Evolutionary conservation across 1,284 basidiomycete species (phyloP), one percentile per base, ranked within the genome.

Genomic region (Ceratobasidium sp.): DNA sequence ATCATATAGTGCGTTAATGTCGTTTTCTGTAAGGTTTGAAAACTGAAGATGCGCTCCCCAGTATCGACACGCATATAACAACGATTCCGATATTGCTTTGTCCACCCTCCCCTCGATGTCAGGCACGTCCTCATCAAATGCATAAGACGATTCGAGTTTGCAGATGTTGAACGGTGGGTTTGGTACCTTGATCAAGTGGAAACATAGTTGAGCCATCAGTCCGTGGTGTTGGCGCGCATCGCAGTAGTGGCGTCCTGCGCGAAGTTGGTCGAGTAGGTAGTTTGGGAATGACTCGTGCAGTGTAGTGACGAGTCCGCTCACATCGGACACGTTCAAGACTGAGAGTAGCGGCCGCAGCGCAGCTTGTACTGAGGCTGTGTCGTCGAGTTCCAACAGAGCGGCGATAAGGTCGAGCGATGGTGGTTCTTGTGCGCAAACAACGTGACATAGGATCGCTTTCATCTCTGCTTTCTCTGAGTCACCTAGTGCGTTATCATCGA

Each of bases 221-320:
- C n/a, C 22, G 19, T 64, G n/a, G 39, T 49, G 43, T 14, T 19
- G 22, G 7, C 8, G 8, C 3, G 41, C 11, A 22, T 64, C 41
- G 43, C 62, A 64, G 24, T 48, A 46, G 46, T 24, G 29, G 2
- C 13, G 7, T 4, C 14, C 43, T 3, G 62, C 48, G 27, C 62
- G 62, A 4, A 1, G 11, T 8, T 19, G 41, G 62, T 43, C 16
- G 43, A 64, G 43, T 27, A 64, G 9, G 27, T 46, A 64, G 27
- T 64, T 39, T 8, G 62, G 62, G n/a, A 64, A 64, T 19, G 62
- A 64, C 29, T 39, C 41, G 39, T 64, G 62, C 6, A 64, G 43
- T 11, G 62, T 29, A 7, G 7, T 48, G 9, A 64, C 43, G 13
- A 64, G 22, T n/a, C 62, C 39, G 43, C 5, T 48, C 19, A 6